Conservation (phyloP, 495 filamentous ascomycete species). For the Tuber indicum region DNA sequence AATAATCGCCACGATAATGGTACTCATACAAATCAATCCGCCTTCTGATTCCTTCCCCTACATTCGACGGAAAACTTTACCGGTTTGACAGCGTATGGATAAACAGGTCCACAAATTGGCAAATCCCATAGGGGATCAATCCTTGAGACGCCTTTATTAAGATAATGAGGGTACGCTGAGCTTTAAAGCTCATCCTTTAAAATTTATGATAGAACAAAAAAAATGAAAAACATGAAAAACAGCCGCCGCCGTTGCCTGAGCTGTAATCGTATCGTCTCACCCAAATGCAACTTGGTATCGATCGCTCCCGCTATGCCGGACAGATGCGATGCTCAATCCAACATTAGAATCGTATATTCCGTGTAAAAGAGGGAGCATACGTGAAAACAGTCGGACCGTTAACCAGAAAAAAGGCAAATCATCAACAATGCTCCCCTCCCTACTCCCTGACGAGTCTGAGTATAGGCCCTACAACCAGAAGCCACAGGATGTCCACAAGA, state of each 20-base stretch:
- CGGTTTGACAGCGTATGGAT: not conserved
- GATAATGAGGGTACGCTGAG: not conserved
- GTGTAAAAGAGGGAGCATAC: not conserved
- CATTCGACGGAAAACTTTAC: not conserved
- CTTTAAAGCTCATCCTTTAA: not conserved
- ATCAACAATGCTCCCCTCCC: not conserved
- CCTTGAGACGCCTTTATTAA: not conserved
- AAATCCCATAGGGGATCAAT: not conserved
- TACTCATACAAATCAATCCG: not conserved
- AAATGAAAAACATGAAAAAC: not conserved
- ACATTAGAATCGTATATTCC: not conserved
- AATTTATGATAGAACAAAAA: not conserved
- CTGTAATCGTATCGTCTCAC: not conserved
- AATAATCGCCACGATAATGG: not conserved
- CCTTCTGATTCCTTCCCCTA: not conserved
- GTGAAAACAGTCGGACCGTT: not conserved
- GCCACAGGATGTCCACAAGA: constrained; percentile 19
- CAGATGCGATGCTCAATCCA: not conserved
- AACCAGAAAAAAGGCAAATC: not conserved
- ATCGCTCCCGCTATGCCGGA: not conserved
- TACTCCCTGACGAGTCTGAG: constrained; percentile 18
- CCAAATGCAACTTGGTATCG: not conserved
- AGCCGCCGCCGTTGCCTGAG: not conserved
- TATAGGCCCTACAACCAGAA: constrained; percentile 21
- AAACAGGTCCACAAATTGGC: not conserved